These are phyloP conservation scores for Beta vulgaris DNA, from an alignment of 148 eudicot species.

Conservation along the genomic window DNA sequence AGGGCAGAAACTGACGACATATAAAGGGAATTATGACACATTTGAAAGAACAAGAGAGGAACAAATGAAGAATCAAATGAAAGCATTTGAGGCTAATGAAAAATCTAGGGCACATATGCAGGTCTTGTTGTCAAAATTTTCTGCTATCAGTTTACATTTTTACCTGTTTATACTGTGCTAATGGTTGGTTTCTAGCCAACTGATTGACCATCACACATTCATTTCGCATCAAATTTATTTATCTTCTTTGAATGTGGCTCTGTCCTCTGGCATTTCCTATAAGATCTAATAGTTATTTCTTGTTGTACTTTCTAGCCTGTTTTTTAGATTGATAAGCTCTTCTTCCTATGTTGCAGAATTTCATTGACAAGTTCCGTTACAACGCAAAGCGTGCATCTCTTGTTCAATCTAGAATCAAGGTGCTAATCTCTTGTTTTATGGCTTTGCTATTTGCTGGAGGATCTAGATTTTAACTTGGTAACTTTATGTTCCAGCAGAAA, in stretches of 20 bases:
- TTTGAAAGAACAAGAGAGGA: slow-evolving; percentile 97
- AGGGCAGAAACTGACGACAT: slow-evolving; percentile 67
- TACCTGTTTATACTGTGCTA: slow-evolving; percentile 1
- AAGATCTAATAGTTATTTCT: slow-evolving; percentile 8
- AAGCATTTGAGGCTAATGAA: slow-evolving; percentile 94
- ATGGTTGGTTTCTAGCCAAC: background rate
- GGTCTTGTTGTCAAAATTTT: slow-evolving; percentile 42
- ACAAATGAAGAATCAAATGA: slow-evolving; percentile 77
- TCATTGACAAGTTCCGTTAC: slow-evolving; percentile 94
- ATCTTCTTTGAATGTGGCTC: background rate
- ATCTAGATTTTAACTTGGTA: background rate
- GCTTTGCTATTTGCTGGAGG: background rate
- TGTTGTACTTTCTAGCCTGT: slow-evolving; percentile 5
- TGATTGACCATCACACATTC: background rate
- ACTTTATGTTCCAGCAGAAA: background rate
- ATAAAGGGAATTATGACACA: slow-evolving; percentile 83
- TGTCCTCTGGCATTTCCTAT: background rate
- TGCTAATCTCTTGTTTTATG: slow-evolving; percentile 18
- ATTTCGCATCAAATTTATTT: background rate
- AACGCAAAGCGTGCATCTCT: slow-evolving; percentile 99
- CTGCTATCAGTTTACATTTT: background rate
- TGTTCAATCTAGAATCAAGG: slow-evolving; percentile 99
- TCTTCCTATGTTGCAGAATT: slow-evolving; percentile 54
- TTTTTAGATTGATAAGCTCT: slow-evolving; percentile 15
- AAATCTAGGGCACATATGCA: slow-evolving; percentile 95